These are phyloP conservation scores for Starmerella stigmatis DNA, from an alignment of 805 yeast genomes.

Conservation along the genomic window DNA sequence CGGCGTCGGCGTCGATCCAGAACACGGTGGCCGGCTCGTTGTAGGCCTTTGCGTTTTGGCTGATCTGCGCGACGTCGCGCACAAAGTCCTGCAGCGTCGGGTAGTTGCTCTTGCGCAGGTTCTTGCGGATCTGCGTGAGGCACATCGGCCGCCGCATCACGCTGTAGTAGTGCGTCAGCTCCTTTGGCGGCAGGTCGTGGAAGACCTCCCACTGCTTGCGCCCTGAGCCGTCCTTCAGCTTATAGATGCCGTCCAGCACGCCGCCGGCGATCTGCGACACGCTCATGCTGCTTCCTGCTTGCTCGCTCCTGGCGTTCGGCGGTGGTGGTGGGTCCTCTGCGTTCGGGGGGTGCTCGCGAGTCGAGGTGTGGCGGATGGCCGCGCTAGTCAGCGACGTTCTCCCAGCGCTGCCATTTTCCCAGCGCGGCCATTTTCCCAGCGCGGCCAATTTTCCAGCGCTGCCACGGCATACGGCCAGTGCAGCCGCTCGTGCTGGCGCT, in stretches of 20 bases:
- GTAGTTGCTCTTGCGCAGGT: constrained; percentile 47
- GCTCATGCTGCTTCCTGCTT: no score
- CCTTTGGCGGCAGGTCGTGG: constrained; percentile 61
- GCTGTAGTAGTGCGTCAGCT: constrained; percentile 69
- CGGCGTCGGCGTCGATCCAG: constrained; percentile 54
- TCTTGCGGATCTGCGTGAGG: constrained; percentile 52
- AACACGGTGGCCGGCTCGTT: constrained; percentile 61
- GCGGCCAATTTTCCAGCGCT: no score
- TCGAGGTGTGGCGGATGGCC: neutral
- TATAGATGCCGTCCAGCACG: constrained; percentile 28
- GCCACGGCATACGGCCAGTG: no score
- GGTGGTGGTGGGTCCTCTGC: no score
- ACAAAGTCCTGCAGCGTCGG: constrained; percentile 56
- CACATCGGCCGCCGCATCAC: constrained; percentile 74
- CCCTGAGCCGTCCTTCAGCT: constrained; percentile 32
- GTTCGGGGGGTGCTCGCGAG: neutral
- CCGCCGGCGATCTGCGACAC: constrained; percentile 6
- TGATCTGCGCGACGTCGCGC: constrained; percentile 68
- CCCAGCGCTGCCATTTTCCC: no score
- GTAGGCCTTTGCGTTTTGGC: constrained; percentile 82
- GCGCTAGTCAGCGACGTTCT: neutral
- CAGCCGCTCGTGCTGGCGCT: no score
- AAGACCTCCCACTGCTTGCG: constrained; percentile 45
- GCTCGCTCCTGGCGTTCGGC: no score
- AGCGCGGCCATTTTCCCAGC: no score